Base-by-base conservation (phyloP, 768 basidiomycete genomes). In the Sarcodon aspratus region DNA sequence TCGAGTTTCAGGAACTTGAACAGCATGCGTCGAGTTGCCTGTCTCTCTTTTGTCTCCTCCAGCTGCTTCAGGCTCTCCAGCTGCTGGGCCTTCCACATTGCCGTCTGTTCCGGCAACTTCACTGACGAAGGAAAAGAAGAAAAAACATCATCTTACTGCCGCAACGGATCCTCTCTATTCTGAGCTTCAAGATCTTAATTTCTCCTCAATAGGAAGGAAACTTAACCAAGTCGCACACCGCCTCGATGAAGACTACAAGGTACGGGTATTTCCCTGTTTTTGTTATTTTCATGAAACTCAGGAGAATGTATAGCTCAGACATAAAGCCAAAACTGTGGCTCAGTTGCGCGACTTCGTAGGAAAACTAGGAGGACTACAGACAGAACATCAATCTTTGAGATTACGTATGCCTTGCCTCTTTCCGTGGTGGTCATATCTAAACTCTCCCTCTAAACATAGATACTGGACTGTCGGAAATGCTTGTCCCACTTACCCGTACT, bases 281-380 rank as follows among this genome's bases (percentile, higher is more conserved):
- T 42, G 13, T 17, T 27, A n/a, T 13, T 13, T 27, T 9, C 40
- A 17, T 15, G 27, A 17, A 5, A 5, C 27, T 27, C 27, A 15
- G 9, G 9, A 42, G 9, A 15, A 13, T 17, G 47, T 48, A 10
- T 58, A 90, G 87, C 82, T 84, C 43, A 79, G 87, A 50, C 78
- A 89, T 48, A 81, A 92, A 65, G 80, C 92, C 13, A 90, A 92
- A 66, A 94, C 91, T 10, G 85, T 94, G 13, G 79, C 85, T 9
- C 90, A 99, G 64, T 70, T 99, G 57, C 78, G 85, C 50, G 90
- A 93, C 60, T 97, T 99, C 65, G 96, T 99, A 15, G 93, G 94
- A 10, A 93, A 89, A 60, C 72, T 99, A 1, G 90, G 93, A 17
- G 91, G 92, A 1, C 68, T 98, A 53, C 91, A 97, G 66, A 79